A percentile compares a stretch with the other conserved stretches of the same genome.
Evolutionary conservation across 2,329 filamentous ascomycete genomes (phyloP).

Genomic region (Hansfordia pulvinata): DNA sequence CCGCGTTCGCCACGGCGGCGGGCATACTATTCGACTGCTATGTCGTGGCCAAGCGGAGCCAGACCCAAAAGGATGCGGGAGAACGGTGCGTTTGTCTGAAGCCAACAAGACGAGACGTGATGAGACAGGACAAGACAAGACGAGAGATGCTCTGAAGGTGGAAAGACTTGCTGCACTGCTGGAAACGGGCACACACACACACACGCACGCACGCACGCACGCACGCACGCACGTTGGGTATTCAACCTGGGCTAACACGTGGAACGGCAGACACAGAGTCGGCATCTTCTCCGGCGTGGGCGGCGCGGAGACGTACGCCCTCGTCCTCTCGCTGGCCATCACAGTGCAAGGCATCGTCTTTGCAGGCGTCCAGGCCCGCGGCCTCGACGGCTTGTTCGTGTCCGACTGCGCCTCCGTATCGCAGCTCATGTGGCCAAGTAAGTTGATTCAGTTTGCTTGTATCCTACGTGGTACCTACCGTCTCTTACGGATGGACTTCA

Average conservation of each 20-base stretch:
- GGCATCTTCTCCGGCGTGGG: slow-evolving; percentile 27
- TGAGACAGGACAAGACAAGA: too few species aligned
- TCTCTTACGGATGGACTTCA: slow-evolving; percentile 14
- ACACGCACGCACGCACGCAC: too few species aligned
- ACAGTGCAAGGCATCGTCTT: slow-evolving; percentile 44
- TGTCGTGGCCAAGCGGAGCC: slow-evolving; percentile 25
- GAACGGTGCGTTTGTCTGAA: too few species aligned
- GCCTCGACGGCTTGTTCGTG: slow-evolving; percentile 35
- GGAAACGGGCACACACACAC: too few species aligned
- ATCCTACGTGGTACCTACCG: background rate
- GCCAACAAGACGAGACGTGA: too few species aligned
- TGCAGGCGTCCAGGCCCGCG: slow-evolving; percentile 40
- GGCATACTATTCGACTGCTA: slow-evolving; percentile 46
- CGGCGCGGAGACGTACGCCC: slow-evolving; percentile 36
- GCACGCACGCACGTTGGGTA: too few species aligned
- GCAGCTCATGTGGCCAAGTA: slow-evolving; percentile 47
- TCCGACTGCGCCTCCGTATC: slow-evolving; percentile 38
- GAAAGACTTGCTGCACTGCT: too few species aligned
- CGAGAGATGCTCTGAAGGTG: too few species aligned
- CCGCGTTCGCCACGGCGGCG: slow-evolving; percentile 38
- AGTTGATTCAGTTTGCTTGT: slow-evolving; percentile 6
- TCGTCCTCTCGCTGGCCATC: slow-evolving; percentile 43
- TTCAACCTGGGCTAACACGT: slow-evolving; percentile 4
- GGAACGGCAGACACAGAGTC: slow-evolving; percentile 11
- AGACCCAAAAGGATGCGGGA: too few species aligned